Base-by-base conservation (phyloP, 495 filamentous ascomycete species). In the Penicilliopsis zonata region DNA sequence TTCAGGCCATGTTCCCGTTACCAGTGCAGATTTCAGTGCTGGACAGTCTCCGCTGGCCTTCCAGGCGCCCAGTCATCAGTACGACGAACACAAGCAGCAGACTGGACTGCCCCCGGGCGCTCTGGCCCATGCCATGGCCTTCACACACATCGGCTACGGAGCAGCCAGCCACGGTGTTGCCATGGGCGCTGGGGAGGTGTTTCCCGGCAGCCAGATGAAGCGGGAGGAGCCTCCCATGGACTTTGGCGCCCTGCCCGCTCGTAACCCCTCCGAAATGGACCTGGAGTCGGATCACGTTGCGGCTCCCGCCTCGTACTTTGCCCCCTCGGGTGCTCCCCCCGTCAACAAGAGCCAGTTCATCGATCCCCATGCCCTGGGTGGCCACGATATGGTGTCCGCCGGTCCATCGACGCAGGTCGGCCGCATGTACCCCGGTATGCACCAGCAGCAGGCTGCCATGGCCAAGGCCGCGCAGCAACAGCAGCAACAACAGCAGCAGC, bases 81-180 rank as follows among this genome's bases (percentile, higher is more conserved):
- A 98, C 59, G 79, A 86, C 39, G 74, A 78, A 27, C 84, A 93
- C 57, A 79, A 80, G 55, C 88, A 98, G 48, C 86, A 94, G 56
- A 90, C 87, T 3, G 84, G 85, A 34, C 69, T 93, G 18, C 81
- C 87, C 0, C 75, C 80, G 1, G 83, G 82, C 26, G 85, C 80
- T 16, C 49, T 90, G 38, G 74, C 76, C 23, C 76, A 67, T 37
- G 75, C 80, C 1, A 59, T 81, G 45, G 74, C 76, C 19, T 69
- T 81, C 44, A 80, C 74, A 49, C 64, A 76, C 33, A 67, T 74
- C 36, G 60, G 69, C 31, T 73, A 67, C 42, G 57, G 60, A 30
- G 69, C 70, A 36, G 57, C 55, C 31, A 53, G 55, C 31, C 58
- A 52, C 7, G 54, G 52, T 3, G 74, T 62, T 40, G 50, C 50